Evolutionary conservation across 306 rosid genomes (phyloP).

Genomic region (Lagenaria siceraria): DNA sequence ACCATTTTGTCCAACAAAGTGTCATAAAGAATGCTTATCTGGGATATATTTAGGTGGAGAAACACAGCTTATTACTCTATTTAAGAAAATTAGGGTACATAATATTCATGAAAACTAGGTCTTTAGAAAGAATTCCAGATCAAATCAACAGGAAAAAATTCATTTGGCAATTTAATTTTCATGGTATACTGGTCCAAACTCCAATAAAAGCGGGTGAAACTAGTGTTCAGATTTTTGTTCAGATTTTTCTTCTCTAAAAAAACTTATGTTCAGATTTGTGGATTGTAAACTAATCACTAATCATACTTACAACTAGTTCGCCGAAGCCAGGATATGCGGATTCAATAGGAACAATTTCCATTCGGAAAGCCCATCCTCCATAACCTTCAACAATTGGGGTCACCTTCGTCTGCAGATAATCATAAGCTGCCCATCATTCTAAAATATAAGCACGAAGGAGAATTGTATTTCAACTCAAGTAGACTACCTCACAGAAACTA

Average conservation of each 20-base stretch:
- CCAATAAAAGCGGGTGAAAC: not conserved
- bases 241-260: too few relatives aligned
- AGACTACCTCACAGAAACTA: constrained; percentile 90
- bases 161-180: not conserved
- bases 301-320: constrained; percentile 80
- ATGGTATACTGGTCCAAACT: not conserved
- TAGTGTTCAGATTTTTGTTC: not conserved
- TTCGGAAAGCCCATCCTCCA: constrained; percentile 97
- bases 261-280: not conserved
- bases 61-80: not conserved
- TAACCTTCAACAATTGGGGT: constrained; percentile 97
- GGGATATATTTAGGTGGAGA: not conserved
- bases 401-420: constrained; percentile 77
- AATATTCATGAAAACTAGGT: not conserved
- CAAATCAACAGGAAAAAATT: not conserved
- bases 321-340: constrained; percentile 99
- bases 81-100: not conserved
- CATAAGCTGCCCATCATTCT: constrained; percentile 19
- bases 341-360: constrained; percentile 93
- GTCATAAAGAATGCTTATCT: not conserved
- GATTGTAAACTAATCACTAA: not conserved
- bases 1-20: not conserved
- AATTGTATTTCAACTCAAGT: not conserved
- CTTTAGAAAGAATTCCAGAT: not conserved
- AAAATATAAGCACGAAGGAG: not conserved